These are phyloP conservation scores for Corchorus capsularis DNA, from an alignment of 345 rosid genomes.

Conservation along the genomic window DNA sequence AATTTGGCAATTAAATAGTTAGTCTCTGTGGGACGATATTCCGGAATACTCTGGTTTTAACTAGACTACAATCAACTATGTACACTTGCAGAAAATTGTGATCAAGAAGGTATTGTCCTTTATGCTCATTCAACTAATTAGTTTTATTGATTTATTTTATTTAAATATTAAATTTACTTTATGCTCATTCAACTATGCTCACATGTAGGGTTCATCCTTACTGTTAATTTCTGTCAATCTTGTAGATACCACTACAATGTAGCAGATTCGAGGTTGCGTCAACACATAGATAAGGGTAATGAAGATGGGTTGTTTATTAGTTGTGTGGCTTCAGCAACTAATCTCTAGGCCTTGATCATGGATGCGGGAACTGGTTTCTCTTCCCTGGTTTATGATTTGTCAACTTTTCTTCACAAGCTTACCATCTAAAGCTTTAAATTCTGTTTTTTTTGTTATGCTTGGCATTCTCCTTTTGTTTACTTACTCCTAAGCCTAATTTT, in stretches of 20 bases:
- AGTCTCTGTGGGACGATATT: no score
- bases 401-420: conserved; percentile 93
- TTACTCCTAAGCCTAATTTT: conserved; percentile 17
- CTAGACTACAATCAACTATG: no score
- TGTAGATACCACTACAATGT: conserved; percentile 96
- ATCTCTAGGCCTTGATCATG: conserved; percentile 97
- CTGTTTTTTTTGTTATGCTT: conserved; percentile 16
- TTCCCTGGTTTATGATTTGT: conserved; percentile 85
- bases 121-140: background rate
- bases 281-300: conserved; percentile 90
- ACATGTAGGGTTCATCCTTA: background rate
- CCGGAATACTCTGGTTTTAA: no score
- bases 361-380: conserved; percentile 96
- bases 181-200: no score
- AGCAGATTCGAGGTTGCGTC: conserved; percentile 70
- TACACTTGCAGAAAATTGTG: no score
- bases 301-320: conserved; percentile 89
- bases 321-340: conserved; percentile 83
- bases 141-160: background rate
- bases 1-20: no score
- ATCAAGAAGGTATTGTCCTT: conserved; percentile 68
- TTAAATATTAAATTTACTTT: background rate
- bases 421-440: conserved; percentile 3
- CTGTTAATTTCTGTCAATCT: conserved; percentile 16
- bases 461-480: conserved; percentile 19